Percentiles rank a stretch among this genome's conserved stretches.
Conservation (phyloP, 768 basidiomycete species). For the Xerocomellus chrysenteron region DNA sequence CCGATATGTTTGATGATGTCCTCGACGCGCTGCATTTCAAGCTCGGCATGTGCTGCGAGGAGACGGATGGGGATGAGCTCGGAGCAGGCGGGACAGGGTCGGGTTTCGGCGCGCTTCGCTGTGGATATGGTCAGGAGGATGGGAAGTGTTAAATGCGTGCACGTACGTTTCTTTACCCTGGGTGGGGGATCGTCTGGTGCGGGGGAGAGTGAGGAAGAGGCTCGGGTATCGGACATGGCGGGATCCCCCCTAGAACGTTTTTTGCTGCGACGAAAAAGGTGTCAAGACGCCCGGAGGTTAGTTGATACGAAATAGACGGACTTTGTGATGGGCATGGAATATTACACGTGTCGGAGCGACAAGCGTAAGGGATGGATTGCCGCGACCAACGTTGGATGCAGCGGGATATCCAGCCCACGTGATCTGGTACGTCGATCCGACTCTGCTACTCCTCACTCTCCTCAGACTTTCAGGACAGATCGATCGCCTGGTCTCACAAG, state of each 20-base stretch:
- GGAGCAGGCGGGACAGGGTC: constrained; percentile 70
- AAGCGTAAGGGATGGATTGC: constrained; percentile 10
- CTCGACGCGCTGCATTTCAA: constrained; percentile 70
- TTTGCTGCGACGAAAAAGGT: constrained; percentile 36
- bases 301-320: constrained; percentile 17
- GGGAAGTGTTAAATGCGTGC: neutral
- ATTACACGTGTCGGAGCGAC: constrained; percentile 5
- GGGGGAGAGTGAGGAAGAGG: constrained; percentile 36
- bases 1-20: constrained; percentile 65
- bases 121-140: neutral
- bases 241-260: constrained; percentile 39
- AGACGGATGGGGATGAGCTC: constrained; percentile 73
- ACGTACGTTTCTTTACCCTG: constrained; percentile 52
- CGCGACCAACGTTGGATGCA: constrained; percentile 13
- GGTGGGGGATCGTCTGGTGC: constrained; percentile 26
- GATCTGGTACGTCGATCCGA: neutral
- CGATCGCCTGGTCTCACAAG: neutral
- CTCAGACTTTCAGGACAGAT: neutral
- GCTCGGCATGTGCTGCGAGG: constrained; percentile 58
- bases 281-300: neutral
- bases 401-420: constrained; percentile 4
- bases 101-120: constrained; percentile 76
- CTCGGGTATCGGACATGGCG: constrained; percentile 11
- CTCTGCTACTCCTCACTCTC: neutral
- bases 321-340: constrained; percentile 19